Conservation (phyloP, 2,329 filamentous ascomycete genomes). For the Trichophyton mentagrophytes region DNA sequence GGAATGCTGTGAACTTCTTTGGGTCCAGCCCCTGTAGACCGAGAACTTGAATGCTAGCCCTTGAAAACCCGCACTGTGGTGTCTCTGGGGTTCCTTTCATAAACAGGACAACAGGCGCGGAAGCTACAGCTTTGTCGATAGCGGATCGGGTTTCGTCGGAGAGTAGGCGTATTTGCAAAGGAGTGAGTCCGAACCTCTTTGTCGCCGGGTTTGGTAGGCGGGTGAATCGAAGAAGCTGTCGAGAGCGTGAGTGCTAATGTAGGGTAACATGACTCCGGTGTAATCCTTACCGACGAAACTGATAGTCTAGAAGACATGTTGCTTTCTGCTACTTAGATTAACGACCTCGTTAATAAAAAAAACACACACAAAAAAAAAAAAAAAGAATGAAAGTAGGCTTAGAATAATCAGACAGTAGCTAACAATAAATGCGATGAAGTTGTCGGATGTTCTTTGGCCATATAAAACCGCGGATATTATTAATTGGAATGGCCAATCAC, state of each 20-base stretch:
- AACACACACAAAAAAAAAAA: no score
- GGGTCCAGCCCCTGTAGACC: conserved; percentile 92
- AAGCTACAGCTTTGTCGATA: conserved; percentile 79
- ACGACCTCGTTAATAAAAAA: background rate
- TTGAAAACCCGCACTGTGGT: conserved; percentile 92
- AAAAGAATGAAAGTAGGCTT: background rate
- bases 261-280: no score
- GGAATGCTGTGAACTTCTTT: conserved; percentile 92
- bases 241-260: background rate
- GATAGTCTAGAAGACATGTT: background rate
- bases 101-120: conserved; percentile 88
- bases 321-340: background rate
- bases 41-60: conserved; percentile 87
- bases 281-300: background rate
- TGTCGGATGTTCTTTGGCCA: background rate
- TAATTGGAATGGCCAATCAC: background rate
- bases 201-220: background rate
- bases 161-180: conserved; percentile 39
- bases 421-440: background rate
- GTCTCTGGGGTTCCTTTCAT: conserved; percentile 98
- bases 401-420: no score
- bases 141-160: conserved; percentile 67
- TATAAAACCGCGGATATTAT: background rate
- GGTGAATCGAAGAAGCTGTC: conserved; percentile 6
- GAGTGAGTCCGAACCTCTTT: background rate